Percentiles rank a stretch among this genome's conserved stretches.
Evolutionary conservation across 2,329 filamentous ascomycete species (phyloP).

Genomic region (Beauveria sp.): DNA sequence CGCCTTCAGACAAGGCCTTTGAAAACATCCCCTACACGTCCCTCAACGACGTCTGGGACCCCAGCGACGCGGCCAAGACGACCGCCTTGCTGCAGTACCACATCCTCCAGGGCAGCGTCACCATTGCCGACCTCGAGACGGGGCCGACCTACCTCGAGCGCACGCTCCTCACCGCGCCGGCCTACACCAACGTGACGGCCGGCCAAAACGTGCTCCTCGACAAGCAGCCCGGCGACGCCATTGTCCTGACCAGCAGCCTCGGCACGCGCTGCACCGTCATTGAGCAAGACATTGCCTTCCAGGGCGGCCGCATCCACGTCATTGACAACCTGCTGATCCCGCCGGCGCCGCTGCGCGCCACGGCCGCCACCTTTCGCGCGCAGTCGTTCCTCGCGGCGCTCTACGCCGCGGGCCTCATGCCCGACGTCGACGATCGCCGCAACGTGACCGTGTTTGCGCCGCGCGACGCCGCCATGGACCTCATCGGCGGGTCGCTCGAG

Average conservation of each 20-base stretch:
- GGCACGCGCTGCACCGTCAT: slow-evolving; percentile 35
- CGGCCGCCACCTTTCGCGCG: slow-evolving; percentile 39
- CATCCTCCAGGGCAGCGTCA: slow-evolving; percentile 45
- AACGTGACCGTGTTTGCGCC: slow-evolving; percentile 58
- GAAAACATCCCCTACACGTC: slow-evolving; percentile 44
- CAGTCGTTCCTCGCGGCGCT: slow-evolving; percentile 32
- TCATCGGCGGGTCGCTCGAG: slow-evolving; percentile 43
- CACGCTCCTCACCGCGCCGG: slow-evolving; percentile 33
- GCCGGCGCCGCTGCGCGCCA: slow-evolving; percentile 38
- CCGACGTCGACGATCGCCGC: slow-evolving; percentile 32
- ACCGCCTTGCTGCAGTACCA: slow-evolving; percentile 54
- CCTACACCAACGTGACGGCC: slow-evolving; percentile 40
- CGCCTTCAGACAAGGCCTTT: slow-evolving; percentile 51
- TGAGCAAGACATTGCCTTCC: slow-evolving; percentile 37
- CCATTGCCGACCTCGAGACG: slow-evolving; percentile 26
- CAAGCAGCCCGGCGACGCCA: slow-evolving; percentile 32
- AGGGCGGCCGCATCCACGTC: slow-evolving; percentile 43
- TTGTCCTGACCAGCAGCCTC: slow-evolving; percentile 42
- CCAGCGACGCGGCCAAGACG: slow-evolving; percentile 35
- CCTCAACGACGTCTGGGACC: slow-evolving; percentile 37
- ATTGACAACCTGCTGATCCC: slow-evolving; percentile 45
- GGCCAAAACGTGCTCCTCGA: slow-evolving; percentile 42
- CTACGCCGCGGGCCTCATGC: slow-evolving; percentile 25
- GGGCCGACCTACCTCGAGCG: slow-evolving; percentile 32
- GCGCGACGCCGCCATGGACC: slow-evolving; percentile 49